Evolutionary conservation across 257 asterid species (phyloP).

Genomic region (Solanum medicagineum): DNA sequence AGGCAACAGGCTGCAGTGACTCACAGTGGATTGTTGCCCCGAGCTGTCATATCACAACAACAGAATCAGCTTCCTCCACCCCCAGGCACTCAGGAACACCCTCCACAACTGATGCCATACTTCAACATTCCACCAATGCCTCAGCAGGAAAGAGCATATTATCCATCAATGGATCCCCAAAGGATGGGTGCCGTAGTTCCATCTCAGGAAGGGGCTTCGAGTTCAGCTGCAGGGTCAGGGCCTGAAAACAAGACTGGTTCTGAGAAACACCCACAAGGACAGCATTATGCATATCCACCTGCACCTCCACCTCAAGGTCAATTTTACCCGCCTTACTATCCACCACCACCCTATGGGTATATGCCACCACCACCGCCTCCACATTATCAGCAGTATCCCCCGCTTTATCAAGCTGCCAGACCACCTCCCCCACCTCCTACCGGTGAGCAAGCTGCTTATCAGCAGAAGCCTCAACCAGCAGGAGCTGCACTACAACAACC

Average conservation of each 20-base stretch:
- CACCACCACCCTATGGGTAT: slow-evolving; percentile 52
- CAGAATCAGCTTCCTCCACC: slow-evolving; percentile 61
- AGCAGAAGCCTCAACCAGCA: slow-evolving; percentile 26
- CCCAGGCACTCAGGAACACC: slow-evolving; percentile 43
- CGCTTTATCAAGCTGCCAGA: slow-evolving; percentile 34
- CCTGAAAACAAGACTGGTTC: slow-evolving; percentile 31
- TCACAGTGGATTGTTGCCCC: slow-evolving; percentile 79
- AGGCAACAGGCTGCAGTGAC: slow-evolving; percentile 64
- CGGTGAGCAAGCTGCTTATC: slow-evolving; percentile 28
- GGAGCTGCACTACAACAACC: slow-evolving; percentile 18
- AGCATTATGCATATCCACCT: slow-evolving; percentile 37
- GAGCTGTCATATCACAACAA: slow-evolving; percentile 90
- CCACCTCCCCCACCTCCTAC: slow-evolving; percentile 42
- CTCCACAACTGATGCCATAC: slow-evolving; percentile 53
- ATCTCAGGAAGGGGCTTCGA: slow-evolving; percentile 60
- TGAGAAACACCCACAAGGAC: slow-evolving; percentile 29
- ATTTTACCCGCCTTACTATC: slow-evolving; percentile 59
- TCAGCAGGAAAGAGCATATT: slow-evolving; percentile 65
- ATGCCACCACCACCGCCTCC: slow-evolving; percentile 57
- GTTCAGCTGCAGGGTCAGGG: slow-evolving; percentile 43
- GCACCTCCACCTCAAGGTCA: slow-evolving; percentile 65
- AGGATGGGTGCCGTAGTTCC: slow-evolving; percentile 81
- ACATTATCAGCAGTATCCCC: slow-evolving; percentile 38
- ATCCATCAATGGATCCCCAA: slow-evolving; percentile 98
- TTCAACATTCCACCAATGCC: slow-evolving; percentile 79